These are phyloP conservation scores for Daldinia caldariorum DNA, from an alignment of 495 filamentous ascomycete species.

Conservation along the genomic window DNA sequence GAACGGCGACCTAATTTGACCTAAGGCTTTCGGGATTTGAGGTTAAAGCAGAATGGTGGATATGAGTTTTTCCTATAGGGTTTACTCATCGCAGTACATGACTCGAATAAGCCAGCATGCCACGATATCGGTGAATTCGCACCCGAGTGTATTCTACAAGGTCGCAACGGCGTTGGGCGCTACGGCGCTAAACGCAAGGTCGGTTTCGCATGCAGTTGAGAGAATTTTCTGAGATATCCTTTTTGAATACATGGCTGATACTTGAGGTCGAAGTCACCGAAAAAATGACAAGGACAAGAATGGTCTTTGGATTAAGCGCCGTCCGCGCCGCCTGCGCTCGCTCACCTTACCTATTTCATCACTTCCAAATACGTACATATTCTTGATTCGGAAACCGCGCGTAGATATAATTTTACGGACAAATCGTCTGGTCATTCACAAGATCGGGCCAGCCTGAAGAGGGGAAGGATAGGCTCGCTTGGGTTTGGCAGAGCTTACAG, in stretches of 20 bases:
- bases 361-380: slow-evolving; percentile 5
- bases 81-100: slow-evolving; percentile 2
- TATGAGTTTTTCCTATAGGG: slow-evolving; percentile 1
- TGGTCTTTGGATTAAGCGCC: background rate
- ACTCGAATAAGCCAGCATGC: background rate
- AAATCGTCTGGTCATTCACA: background rate
- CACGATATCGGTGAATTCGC: background rate
- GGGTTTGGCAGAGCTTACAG: background rate
- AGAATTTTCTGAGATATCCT: background rate
- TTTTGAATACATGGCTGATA: background rate
- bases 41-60: background rate
- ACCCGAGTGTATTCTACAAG: slow-evolving; percentile 1
- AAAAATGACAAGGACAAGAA: background rate
- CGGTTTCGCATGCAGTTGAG: background rate
- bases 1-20: slow-evolving; percentile 12
- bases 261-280: background rate
- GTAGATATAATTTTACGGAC: background rate
- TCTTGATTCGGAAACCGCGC: slow-evolving; percentile 5
- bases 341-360: slow-evolving; percentile 4
- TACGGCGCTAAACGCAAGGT: background rate
- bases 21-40: slow-evolving; percentile 11
- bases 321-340: background rate
- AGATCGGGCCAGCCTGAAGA: background rate
- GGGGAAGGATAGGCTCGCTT: background rate
- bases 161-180: slow-evolving; percentile 2